Evolutionary conservation across 2,329 filamentous ascomycete genomes (phyloP).

Genomic region (Hymenoscyphus infarciens): DNA sequence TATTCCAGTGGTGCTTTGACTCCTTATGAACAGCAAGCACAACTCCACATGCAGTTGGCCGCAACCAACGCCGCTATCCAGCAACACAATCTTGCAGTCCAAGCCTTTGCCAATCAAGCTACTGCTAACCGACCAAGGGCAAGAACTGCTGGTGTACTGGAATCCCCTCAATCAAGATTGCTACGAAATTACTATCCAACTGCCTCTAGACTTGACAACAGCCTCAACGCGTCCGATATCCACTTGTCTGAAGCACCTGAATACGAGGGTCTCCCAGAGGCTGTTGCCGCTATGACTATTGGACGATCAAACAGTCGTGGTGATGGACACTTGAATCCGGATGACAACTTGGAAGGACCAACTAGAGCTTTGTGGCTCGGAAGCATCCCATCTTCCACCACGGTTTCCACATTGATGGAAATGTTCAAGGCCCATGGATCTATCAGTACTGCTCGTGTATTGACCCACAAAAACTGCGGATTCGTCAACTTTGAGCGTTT

Average conservation of each 20-base stretch:
- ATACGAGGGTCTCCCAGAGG: conserved; percentile 75
- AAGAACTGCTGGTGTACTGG: conserved; percentile 85
- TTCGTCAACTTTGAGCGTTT: conserved; percentile 96
- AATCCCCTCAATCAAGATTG: conserved; percentile 47
- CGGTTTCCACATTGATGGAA: conserved; percentile 87
- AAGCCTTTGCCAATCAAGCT: conserved; percentile 84
- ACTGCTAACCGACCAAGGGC: conserved; percentile 80
- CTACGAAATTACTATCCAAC: conserved; percentile 73
- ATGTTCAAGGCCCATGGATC: conserved; percentile 93
- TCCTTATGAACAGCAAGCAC: conserved; percentile 55
- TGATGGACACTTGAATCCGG: conserved; percentile 63
- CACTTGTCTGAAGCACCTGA: conserved; percentile 71
- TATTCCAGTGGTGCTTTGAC: conserved; percentile 45
- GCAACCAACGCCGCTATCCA: conserved; percentile 71
- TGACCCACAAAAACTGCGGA: conserved; percentile 98
- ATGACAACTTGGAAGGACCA: conserved; percentile 85
- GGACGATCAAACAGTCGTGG: conserved; percentile 58
- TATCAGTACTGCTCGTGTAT: conserved; percentile 85
- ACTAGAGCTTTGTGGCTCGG: conserved; percentile 95
- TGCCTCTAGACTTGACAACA: conserved; percentile 71
- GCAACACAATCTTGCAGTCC: conserved; percentile 88
- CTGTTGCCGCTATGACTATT: conserved; percentile 77
- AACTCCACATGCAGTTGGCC: conserved; percentile 59
- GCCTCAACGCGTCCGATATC: conserved; percentile 72
- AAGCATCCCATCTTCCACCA: conserved; percentile 95